Conservation (phyloP, 345 rosid genomes). For the Camelina laxa region DNA sequence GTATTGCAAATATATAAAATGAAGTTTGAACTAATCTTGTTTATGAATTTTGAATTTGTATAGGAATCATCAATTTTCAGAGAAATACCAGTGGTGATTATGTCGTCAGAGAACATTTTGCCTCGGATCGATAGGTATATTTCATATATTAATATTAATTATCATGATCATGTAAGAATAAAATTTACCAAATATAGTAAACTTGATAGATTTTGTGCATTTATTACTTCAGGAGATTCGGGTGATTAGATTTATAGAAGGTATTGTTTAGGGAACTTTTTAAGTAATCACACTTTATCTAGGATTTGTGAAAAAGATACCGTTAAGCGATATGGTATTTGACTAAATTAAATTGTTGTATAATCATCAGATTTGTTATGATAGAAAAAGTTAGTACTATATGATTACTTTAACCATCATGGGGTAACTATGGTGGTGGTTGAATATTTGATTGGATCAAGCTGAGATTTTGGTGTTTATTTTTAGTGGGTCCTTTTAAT, state of each 20-base stretch:
- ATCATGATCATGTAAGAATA: constrained; percentile 7
- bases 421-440: constrained; percentile 32
- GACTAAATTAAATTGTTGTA: constrained; percentile 32
- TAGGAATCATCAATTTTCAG: constrained; percentile 79
- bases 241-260: constrained; percentile 14
- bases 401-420: constrained; percentile 35
- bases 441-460: constrained; percentile 27
- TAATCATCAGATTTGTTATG: constrained; percentile 22
- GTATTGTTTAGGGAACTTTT: constrained; percentile 31
- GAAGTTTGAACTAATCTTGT: constrained; percentile 11
- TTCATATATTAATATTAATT: neutral
- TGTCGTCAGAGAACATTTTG: constrained; percentile 83
- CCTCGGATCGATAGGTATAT: constrained; percentile 76
- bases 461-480: constrained; percentile 34
- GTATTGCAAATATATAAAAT: neutral
- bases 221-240: constrained; percentile 28
- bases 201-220: constrained; percentile 18
- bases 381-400: constrained; percentile 14
- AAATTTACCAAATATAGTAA: constrained; percentile 23
- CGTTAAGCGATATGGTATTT: constrained; percentile 13
- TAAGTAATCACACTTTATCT: constrained; percentile 16
- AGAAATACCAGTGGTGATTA: constrained; percentile 82
- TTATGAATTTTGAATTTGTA: neutral
- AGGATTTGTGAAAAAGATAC: constrained; percentile 6
- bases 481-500: constrained; percentile 31